Percentiles rank a stretch among this genome's conserved stretches.
These are phyloP conservation scores for Grosmannia serpens DNA, from an alignment of 2,329 filamentous ascomycete genomes.

Conservation along the genomic window DNA sequence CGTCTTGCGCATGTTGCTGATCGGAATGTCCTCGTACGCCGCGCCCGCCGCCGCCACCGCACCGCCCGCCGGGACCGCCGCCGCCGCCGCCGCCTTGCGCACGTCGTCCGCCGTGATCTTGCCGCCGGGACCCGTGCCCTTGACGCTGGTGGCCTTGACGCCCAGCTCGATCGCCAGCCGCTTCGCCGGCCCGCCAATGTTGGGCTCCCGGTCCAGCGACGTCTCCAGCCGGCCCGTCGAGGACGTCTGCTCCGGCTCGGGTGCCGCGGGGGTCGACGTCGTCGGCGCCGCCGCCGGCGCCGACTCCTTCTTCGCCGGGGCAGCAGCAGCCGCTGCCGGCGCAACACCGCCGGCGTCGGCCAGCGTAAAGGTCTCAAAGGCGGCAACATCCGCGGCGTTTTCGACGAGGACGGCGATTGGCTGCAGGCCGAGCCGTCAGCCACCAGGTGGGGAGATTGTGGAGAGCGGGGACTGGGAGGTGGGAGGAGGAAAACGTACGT, in stretches of 20 bases:
- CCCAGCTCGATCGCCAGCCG: slow-evolving; percentile 77
- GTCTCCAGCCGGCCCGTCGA: slow-evolving; percentile 69
- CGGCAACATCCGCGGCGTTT: slow-evolving; percentile 73
- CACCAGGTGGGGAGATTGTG: neutral
- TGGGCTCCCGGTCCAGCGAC: slow-evolving; percentile 70
- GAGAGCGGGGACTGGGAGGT: neutral
- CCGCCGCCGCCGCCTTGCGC: slow-evolving; percentile 57
- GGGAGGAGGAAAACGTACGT: slow-evolving; percentile 52
- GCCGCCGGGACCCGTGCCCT: slow-evolving; percentile 77
- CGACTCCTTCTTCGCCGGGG: slow-evolving; percentile 50
- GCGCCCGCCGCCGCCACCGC: slow-evolving; percentile 40
- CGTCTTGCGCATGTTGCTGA: slow-evolving; percentile 93
- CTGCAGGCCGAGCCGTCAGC: slow-evolving; percentile 31
- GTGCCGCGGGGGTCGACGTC: slow-evolving; percentile 43
- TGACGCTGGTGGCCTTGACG: slow-evolving; percentile 55
- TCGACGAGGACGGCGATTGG: slow-evolving; percentile 94
- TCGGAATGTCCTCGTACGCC: slow-evolving; percentile 71
- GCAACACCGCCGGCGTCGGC: slow-evolving; percentile 71
- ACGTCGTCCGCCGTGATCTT: slow-evolving; percentile 87
- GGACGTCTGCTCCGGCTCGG: slow-evolving; percentile 55
- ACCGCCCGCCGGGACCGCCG: slow-evolving; percentile 28
- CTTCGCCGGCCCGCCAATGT: slow-evolving; percentile 62
- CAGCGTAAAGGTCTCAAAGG: slow-evolving; percentile 80
- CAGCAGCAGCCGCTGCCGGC: slow-evolving; percentile 28
- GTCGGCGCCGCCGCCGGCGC: slow-evolving; percentile 24